A percentile compares a stretch with the other conserved stretches of the same genome.
These are phyloP conservation scores for Pythium oligandrum DNA, from an alignment of 352 stramenopile genomes.

Conservation along the genomic window DNA sequence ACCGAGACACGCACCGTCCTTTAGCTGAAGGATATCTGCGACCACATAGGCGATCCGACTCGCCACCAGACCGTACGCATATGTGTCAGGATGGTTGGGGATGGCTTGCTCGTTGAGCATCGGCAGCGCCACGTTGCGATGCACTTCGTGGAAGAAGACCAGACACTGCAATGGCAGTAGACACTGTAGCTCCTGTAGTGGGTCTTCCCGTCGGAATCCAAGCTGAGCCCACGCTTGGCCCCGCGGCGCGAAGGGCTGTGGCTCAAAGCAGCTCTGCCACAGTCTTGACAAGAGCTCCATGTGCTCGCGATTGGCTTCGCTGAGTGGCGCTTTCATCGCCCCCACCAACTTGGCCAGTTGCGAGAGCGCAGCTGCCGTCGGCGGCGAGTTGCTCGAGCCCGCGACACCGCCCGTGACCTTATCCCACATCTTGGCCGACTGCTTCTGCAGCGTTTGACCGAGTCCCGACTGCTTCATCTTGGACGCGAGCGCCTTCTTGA, in stretches of 20 bases:
- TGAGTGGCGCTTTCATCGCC: conserved; percentile 56
- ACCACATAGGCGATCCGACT: conserved; percentile 54
- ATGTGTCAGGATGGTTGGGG: conserved; percentile 33
- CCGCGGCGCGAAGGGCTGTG: conserved; percentile 44
- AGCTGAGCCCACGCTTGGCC: conserved; percentile 50
- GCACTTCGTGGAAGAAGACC: conserved; percentile 77
- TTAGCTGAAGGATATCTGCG: conserved; percentile 67
- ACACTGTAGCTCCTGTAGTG: conserved; percentile 61
- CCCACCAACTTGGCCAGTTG: conserved; percentile 67
- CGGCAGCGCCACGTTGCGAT: conserved; percentile 51
- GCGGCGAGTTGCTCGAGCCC: conserved; percentile 29
- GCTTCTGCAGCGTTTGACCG: conserved; percentile 70
- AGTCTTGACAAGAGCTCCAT: conserved; percentile 59
- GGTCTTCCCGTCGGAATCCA: conserved; percentile 65
- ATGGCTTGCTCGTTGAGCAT: conserved; percentile 60
- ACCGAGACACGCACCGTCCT: conserved; percentile 66
- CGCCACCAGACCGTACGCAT: conserved; percentile 53
- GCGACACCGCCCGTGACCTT: conserved; percentile 40
- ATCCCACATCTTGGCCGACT: conserved; percentile 67
- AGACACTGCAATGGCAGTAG: conserved; percentile 74
- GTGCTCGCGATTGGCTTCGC: conserved; percentile 61
- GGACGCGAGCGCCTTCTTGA: conserved; percentile 77
- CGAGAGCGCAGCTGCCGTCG: conserved; percentile 48
- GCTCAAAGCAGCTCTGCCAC: conserved; percentile 68
- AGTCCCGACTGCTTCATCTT: conserved; percentile 75